Evolutionary conservation across 768 basidiomycete genomes (phyloP).

Genomic region (Agrocybe pediades): DNA sequence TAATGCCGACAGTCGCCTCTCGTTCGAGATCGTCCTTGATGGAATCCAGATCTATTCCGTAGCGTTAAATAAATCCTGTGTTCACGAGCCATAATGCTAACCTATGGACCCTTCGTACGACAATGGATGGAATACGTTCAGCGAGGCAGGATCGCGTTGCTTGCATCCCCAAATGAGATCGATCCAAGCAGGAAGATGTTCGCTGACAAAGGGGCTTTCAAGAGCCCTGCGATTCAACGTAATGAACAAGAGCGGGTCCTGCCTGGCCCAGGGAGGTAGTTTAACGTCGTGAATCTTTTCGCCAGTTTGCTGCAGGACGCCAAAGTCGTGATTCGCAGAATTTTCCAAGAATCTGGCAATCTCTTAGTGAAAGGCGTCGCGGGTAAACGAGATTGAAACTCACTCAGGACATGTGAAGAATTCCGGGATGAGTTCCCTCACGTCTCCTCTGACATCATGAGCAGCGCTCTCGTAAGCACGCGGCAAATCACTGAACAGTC

Average conservation of each 20-base stretch:
- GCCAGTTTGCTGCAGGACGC: constrained; percentile 67
- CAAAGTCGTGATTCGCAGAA: constrained; percentile 76
- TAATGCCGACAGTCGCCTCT: constrained; percentile 92
- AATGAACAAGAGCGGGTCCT: constrained; percentile 83
- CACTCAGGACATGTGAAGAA: constrained; percentile 86
- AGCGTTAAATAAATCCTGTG: too few relatives aligned
- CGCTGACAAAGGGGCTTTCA: constrained; percentile 86
- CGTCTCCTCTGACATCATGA: constrained; percentile 85
- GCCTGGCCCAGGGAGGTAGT: constrained; percentile 87
- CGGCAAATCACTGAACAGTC: constrained; percentile 82
- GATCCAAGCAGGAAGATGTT: constrained; percentile 86
- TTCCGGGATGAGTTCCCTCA: constrained; percentile 90
- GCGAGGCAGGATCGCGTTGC: constrained; percentile 73
- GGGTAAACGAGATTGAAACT: too few relatives aligned
- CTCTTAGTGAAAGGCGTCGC: too few relatives aligned
- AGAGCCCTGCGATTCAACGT: constrained; percentile 81
- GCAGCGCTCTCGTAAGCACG: constrained; percentile 86
- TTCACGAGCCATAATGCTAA: too few relatives aligned
- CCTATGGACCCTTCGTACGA: constrained; percentile 93
- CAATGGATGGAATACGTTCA: constrained; percentile 91
- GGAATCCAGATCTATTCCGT: constrained; percentile 83
- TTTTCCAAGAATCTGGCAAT: constrained; percentile 80
- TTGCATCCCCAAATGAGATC: constrained; percentile 92
- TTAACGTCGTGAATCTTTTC: constrained; percentile 87
- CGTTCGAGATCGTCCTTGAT: constrained; percentile 87